Evolutionary conservation across 192 early-diverging fungal species (phyloP).

Genomic region (Spinellus fusiger): DNA sequence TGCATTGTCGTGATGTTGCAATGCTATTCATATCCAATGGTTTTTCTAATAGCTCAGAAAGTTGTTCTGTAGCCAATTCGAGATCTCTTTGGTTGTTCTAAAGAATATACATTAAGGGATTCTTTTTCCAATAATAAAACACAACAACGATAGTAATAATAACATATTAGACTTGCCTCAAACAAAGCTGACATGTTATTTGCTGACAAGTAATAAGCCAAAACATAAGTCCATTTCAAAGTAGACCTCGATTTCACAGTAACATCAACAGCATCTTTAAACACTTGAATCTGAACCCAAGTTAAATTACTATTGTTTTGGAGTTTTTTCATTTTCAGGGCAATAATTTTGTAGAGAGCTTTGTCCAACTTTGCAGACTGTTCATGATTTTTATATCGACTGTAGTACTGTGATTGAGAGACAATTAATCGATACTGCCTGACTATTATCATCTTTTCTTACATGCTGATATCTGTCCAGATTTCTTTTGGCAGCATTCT

Average conservation of each 20-base stretch:
- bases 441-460: constrained; percentile 15
- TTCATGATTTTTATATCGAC: constrained; percentile 96
- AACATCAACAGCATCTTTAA: constrained; percentile 86
- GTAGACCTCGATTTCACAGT: constrained; percentile 85
- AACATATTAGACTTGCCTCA: constrained; percentile 41
- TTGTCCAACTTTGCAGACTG: constrained; percentile 84
- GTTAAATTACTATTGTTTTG: constrained; percentile 81
- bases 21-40: constrained; percentile 72
- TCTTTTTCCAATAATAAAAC: neutral
- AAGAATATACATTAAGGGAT: neutral
- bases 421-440: neutral
- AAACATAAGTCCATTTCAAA: constrained; percentile 96
- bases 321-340: constrained; percentile 94
- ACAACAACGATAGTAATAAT: neutral
- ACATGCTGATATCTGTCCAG: constrained; percentile 95
- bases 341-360: constrained; percentile 78
- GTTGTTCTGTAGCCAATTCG: constrained; percentile 93
- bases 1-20: constrained; percentile 71
- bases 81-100: constrained; percentile 93
- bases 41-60: constrained; percentile 88
- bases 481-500: constrained; percentile 81
- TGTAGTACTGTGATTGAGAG: constrained; percentile 71
- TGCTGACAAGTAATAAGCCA: constrained; percentile 88
- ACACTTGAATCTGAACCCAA: constrained; percentile 98
- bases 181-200: constrained; percentile 89